Conservation (phyloP, 23 red algal genomes). For the Agarophyton chilense region DNA sequence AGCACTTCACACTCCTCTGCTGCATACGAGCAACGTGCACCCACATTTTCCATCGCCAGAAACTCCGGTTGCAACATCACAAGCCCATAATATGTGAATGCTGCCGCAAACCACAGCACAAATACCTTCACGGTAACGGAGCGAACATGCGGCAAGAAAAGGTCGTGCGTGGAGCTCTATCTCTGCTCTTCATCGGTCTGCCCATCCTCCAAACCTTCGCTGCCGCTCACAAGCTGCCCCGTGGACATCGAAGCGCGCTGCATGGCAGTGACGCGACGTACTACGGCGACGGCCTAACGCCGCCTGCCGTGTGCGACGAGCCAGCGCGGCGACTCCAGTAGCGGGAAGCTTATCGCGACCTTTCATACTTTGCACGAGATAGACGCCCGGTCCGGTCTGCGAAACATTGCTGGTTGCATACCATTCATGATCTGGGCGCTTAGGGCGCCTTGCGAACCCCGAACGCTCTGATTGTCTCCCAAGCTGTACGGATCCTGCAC, state of each 20-base stretch:
- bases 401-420: too few species aligned
- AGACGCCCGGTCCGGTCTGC: too few species aligned
- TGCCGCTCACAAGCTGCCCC: not conserved
- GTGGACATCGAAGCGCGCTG: constrained; percentile 5
- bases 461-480: too few species aligned
- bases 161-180: not conserved
- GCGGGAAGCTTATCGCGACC: not conserved
- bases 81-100: constrained; percentile 54
- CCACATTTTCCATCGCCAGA: constrained; percentile 35
- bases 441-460: too few species aligned
- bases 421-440: too few species aligned
- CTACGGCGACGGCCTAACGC: not conserved
- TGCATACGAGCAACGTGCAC: constrained; percentile 22
- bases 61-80: constrained; percentile 65
- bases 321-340: constrained; percentile 61
- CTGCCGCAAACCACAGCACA: constrained; percentile 48
- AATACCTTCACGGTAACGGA: constrained; percentile 11
- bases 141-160: constrained; percentile 12
- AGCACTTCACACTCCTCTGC: not conserved
- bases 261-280: not conserved
- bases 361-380: too few species aligned
- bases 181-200: not conserved
- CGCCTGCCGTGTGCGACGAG: constrained; percentile 12
- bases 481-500: too few species aligned
- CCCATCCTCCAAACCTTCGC: too few species aligned